Percentiles rank a stretch among this genome's conserved stretches.
Evolutionary conservation across 805 yeast genomes (phyloP).

Genomic region (Metschnikowia reukaufii): DNA sequence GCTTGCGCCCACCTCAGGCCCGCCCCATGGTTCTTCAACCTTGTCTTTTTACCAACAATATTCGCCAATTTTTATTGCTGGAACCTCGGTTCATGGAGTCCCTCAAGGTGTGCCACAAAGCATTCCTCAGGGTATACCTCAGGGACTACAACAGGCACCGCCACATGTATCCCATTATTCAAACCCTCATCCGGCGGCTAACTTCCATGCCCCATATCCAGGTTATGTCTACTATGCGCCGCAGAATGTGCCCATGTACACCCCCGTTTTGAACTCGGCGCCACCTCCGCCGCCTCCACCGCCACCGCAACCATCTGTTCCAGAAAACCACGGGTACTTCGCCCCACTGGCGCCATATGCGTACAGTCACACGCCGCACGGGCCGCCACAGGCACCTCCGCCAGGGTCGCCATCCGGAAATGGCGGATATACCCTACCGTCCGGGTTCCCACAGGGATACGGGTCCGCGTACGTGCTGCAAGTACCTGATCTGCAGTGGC

Average conservation of each 20-base stretch:
- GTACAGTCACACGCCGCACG: background rate
- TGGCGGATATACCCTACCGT: background rate
- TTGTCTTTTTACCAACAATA: background rate
- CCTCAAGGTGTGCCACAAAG: no score
- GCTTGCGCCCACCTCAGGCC: background rate
- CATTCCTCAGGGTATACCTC: no score
- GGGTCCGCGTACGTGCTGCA: background rate
- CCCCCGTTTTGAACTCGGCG: background rate
- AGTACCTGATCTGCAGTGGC: background rate
- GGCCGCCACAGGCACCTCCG: no score
- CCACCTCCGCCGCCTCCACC: no score
- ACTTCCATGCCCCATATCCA: background rate
- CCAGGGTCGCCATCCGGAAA: background rate
- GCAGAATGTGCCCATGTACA: background rate
- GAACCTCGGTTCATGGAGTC: background rate
- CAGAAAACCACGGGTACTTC: background rate
- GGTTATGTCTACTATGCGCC: background rate
- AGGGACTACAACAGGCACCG: no score
- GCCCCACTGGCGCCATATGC: background rate
- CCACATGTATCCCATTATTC: background rate
- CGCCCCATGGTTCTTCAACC: background rate
- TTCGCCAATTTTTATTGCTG: background rate
- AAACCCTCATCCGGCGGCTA: background rate
- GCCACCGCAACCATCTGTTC: no score
- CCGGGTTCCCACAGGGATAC: background rate